These are phyloP conservation scores for Sarcomyxa edulis DNA, from an alignment of 768 basidiomycete genomes.

Conservation along the genomic window DNA sequence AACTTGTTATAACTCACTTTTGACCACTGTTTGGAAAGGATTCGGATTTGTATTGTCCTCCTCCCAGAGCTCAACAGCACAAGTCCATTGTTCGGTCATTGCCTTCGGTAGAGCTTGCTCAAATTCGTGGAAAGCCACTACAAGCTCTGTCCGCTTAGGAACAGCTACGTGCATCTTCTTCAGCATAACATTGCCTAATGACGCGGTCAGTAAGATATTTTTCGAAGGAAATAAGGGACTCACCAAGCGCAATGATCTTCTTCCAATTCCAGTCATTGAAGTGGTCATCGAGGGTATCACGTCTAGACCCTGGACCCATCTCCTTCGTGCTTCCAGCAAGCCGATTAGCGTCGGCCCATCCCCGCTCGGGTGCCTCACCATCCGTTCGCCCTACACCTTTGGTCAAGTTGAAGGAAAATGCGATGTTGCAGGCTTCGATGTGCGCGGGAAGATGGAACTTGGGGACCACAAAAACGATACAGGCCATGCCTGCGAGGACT, in stretches of 20 bases:
- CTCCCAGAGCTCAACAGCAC: slow-evolving; percentile 2
- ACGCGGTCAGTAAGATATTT: too few species aligned
- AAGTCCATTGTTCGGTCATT: slow-evolving; percentile 1
- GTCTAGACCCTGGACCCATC: slow-evolving; percentile 23
- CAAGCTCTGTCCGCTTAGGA: too few species aligned
- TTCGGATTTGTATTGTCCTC: neutral
- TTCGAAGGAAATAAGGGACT: too few species aligned
- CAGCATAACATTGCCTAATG: too few species aligned
- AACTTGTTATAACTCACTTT: neutral
- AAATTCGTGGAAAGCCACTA: too few species aligned
- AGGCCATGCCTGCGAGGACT: neutral
- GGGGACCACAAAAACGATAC: slow-evolving; percentile 19
- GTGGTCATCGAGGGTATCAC: slow-evolving; percentile 26
- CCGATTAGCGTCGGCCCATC: slow-evolving; percentile 22
- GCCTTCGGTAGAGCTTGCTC: too few species aligned
- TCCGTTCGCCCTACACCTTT: slow-evolving; percentile 19
- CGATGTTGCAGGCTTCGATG: slow-evolving; percentile 15
- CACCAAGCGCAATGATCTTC: slow-evolving; percentile 21
- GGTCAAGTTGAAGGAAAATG: slow-evolving; percentile 23
- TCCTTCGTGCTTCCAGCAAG: slow-evolving; percentile 20
- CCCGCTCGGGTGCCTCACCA: slow-evolving; percentile 26
- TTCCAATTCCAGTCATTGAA: slow-evolving; percentile 21
- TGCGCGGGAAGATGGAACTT: slow-evolving; percentile 34
- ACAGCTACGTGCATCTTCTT: too few species aligned
- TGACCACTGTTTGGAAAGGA: neutral